Conservation (phyloP, 176 grass and related monocot genomes). For the Oryza brachyantha region DNA sequence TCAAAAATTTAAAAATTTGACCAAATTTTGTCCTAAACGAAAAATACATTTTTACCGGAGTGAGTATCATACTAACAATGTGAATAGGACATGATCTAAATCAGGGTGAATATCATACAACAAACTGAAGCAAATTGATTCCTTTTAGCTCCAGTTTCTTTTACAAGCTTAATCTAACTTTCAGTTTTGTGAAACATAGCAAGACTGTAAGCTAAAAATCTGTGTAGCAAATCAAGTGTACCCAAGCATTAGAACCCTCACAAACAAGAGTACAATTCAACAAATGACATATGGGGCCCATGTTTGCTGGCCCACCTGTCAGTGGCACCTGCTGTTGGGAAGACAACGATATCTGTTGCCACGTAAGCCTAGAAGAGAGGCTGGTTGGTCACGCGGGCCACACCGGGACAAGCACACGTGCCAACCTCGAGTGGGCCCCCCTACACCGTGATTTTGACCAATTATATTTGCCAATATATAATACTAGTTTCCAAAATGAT, state of each 20-base stretch:
- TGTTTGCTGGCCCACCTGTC: not conserved
- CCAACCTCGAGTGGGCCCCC: not conserved
- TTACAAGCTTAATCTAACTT: no score
- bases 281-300: not conserved
- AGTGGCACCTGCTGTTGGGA: not conserved
- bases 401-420: slow-evolving; percentile 48
- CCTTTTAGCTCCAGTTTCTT: no score
- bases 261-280: not conserved
- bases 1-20: no score
- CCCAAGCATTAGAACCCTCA: not conserved
- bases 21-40: no score
- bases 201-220: not conserved
- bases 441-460: slow-evolving; percentile 31
- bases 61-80: not conserved
- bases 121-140: not conserved
- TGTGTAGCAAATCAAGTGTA: not conserved
- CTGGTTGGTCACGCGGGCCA: not conserved
- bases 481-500: not conserved
- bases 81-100: not conserved
- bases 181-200: no score
- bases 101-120: not conserved
- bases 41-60: no score
- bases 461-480: slow-evolving; percentile 12
- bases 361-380: not conserved
- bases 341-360: not conserved